Evolutionary conservation across 2,329 filamentous ascomycete species (phyloP), one percentile per base, ranked within the genome.

Genomic region (Bretziella fagacearum): DNA sequence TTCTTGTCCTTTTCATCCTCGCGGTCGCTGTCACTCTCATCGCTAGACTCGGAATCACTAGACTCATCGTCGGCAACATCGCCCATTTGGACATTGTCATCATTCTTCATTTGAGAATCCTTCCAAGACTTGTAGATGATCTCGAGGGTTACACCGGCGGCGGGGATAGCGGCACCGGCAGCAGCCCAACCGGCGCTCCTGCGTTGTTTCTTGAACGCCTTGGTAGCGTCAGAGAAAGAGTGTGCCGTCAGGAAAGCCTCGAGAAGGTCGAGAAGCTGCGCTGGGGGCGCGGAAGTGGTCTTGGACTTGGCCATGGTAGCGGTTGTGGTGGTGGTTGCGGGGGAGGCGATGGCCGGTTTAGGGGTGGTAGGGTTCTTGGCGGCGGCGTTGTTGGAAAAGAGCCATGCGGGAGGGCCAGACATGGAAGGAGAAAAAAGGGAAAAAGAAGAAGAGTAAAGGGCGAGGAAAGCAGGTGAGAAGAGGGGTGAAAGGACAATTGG

Each of bases 191-290:
- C 68, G 53, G 70, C 69, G 61, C 64, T 67, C 57, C 63, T 69
- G 46, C 73, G 66, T 57, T 84, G 76, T 57, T 77, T 74, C 55
- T 68, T 66, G 56, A 85, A 79, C 4, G 74, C 71, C 50, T 68
- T 64, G 56, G 71, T 72, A 39, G 81, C 73, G 50, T 68, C 66
- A 41, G 67, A 60, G 55, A 83, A 81, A n/a, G 74, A 71, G 59
- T 81, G 70, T 39, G 79, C 70, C 35, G 69, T 68, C 43, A 86
- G 67, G 60, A 85, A 86, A 18, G 64, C 62, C 52, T 75, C 74
- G 55, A 86, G 70, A 13, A 84, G 65, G 51, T 77, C 72, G 57
- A 86, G 65, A 29, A 86, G 65, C 59, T 81, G 70, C 23, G 70
- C 61, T 3, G 79, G 70, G 22, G 74, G 68, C 40, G 64, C 59